A percentile compares a stretch with the other conserved stretches of the same genome.
Evolutionary conservation across 1,284 basidiomycete genomes (phyloP).

Genomic region (Afroboletus lepidellus): DNA sequence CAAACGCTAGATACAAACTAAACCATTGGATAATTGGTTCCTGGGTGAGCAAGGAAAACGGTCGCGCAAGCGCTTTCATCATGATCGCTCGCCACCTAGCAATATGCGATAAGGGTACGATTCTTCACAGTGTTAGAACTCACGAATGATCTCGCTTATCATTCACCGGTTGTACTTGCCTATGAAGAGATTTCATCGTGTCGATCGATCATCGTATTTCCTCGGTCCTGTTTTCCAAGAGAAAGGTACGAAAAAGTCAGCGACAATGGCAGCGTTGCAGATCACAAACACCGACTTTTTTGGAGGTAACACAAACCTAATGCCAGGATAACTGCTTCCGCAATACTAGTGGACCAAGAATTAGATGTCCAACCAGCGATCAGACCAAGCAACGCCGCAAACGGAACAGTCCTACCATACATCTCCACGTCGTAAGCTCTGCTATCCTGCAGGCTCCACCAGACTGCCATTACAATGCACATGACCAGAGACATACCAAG

Average conservation of each 20-base stretch:
- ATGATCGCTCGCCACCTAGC: conserved; percentile 40
- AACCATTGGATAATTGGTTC: conserved; percentile 51
- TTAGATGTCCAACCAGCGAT: conserved; percentile 25
- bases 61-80: conserved; percentile 40
- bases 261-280: neutral
- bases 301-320: conserved; percentile 57
- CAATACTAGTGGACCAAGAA: conserved; percentile 65
- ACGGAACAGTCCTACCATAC: conserved; percentile 47
- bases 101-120: neutral
- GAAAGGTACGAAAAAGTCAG: conserved; percentile 44
- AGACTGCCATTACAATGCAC: neutral
- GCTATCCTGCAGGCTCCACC: conserved; percentile 44
- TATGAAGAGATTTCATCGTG: conserved; percentile 40
- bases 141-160: conserved; percentile 44
- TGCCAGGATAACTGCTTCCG: conserved; percentile 48
- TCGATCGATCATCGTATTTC: conserved; percentile 45
- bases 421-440: conserved; percentile 59
- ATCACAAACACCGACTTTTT: conserved; percentile 49
- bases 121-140: conserved; percentile 16
- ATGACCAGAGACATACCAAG: conserved; percentile 41
- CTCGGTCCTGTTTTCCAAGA: conserved; percentile 60
- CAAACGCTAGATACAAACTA: conserved; percentile 49
- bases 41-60: conserved; percentile 45
- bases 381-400: neutral
- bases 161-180: conserved; percentile 44